A percentile compares a stretch with the other conserved stretches of the same genome.
Evolutionary conservation across 2,329 filamentous ascomycete species (phyloP).

Genomic region (Penicillium olsonii): DNA sequence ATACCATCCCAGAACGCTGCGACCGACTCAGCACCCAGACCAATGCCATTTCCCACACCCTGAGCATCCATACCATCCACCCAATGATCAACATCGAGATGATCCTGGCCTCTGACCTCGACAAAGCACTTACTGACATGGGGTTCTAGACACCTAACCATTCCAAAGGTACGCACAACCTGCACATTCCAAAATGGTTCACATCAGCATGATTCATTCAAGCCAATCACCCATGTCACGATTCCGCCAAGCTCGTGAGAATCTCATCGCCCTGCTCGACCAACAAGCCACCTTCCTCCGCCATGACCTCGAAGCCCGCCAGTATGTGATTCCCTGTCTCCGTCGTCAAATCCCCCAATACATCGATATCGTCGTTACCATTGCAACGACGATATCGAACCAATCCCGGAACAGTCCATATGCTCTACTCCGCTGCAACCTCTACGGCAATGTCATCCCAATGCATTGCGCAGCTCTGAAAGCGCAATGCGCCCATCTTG

Average conservation of each 20-base stretch:
- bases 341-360: not conserved
- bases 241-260: not conserved
- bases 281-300: constrained; percentile 1
- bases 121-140: not conserved
- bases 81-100: not conserved
- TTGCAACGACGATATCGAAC: not conserved
- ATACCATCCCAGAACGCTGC: not conserved
- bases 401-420: not conserved
- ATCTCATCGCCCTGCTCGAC: not conserved
- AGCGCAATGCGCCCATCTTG: not conserved
- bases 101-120: not conserved
- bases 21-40: not conserved
- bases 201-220: not conserved
- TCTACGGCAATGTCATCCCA: not conserved
- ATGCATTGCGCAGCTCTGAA: constrained; percentile 4
- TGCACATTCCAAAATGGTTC: not conserved
- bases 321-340: not conserved
- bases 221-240: not conserved
- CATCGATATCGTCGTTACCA: not conserved
- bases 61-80: not conserved
- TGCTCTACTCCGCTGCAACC: not conserved
- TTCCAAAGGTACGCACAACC: too few relatives aligned
- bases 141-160: not conserved
- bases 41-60: not conserved
- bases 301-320: not conserved